These are phyloP conservation scores for Rhodotorula kratochvilovae DNA, from an alignment of 768 basidiomycete genomes.

Conservation along the genomic window DNA sequence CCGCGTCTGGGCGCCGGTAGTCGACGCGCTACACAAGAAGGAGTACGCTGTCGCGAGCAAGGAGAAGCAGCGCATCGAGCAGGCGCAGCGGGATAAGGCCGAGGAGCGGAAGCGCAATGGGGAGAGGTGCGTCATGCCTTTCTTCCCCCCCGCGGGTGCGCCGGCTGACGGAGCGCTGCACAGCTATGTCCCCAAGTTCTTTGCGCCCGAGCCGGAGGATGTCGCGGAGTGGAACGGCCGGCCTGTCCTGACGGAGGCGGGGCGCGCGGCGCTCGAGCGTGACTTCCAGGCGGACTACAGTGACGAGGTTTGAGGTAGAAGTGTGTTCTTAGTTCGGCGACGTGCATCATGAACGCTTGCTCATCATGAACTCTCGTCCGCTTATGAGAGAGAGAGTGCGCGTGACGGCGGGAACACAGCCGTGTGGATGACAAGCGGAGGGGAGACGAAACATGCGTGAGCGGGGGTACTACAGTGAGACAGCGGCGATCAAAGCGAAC, in stretches of 20 bases:
- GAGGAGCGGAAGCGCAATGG: constrained; percentile 79
- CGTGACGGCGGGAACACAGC: no score
- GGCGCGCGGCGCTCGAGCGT: constrained; percentile 66
- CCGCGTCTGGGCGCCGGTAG: constrained; percentile 66
- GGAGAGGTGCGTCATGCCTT: constrained; percentile 57
- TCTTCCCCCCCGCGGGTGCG: background rate
- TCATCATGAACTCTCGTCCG: no score
- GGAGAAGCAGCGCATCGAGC: constrained; percentile 87
- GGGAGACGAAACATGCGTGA: background rate
- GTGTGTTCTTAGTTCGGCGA: background rate
- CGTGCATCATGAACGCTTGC: no score
- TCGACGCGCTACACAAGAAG: constrained; percentile 61
- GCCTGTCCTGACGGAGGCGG: constrained; percentile 64
- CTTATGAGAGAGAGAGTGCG: no score
- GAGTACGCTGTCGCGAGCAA: constrained; percentile 86
- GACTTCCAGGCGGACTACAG: constrained; percentile 50
- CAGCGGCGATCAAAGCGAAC: background rate
- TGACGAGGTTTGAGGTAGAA: background rate
- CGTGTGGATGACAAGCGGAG: background rate
- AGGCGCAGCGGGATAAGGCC: constrained; percentile 82
- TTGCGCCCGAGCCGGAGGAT: constrained; percentile 54
- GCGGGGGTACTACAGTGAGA: background rate
- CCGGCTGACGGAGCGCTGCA: background rate
- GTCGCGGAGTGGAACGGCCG: constrained; percentile 57
- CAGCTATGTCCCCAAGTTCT: constrained; percentile 76